These are phyloP conservation scores for Solanum chacoense DNA, from an alignment of 305 asterid genomes.

Conservation along the genomic window DNA sequence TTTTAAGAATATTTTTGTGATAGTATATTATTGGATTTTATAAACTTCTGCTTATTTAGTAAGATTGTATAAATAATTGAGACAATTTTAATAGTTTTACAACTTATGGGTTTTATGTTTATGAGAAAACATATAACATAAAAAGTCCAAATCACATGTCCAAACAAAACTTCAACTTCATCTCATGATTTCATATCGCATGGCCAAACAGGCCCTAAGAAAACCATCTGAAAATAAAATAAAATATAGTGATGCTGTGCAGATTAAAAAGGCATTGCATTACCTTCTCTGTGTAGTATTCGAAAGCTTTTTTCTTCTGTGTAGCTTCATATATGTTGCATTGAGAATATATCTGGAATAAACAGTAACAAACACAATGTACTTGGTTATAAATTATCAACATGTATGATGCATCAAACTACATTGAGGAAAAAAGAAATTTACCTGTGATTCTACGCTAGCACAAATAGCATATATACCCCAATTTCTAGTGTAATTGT, in stretches of 20 bases:
- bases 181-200: background rate
- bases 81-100: background rate
- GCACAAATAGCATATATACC: constrained; percentile 85
- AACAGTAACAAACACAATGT: background rate
- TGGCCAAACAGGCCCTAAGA: background rate
- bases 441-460: constrained; percentile 86
- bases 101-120: too few relatives aligned
- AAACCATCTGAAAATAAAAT: background rate
- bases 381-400: background rate
- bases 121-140: background rate
- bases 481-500: constrained; percentile 72
- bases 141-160: background rate
- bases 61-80: background rate
- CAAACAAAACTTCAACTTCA: background rate
- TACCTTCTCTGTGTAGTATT: constrained; percentile 35
- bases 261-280: background rate
- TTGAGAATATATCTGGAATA: constrained; percentile 27
- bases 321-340: constrained; percentile 33
- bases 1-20: background rate
- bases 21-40: background rate
- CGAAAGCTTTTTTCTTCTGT: constrained; percentile 30
- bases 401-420: constrained; percentile 1
- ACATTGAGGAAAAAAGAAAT: background rate
- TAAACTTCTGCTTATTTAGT: background rate
- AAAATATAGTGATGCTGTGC: background rate